These are phyloP conservation scores for Niveomyces coronatus DNA, from an alignment of 2,329 filamentous ascomycete species.

Conservation along the genomic window DNA sequence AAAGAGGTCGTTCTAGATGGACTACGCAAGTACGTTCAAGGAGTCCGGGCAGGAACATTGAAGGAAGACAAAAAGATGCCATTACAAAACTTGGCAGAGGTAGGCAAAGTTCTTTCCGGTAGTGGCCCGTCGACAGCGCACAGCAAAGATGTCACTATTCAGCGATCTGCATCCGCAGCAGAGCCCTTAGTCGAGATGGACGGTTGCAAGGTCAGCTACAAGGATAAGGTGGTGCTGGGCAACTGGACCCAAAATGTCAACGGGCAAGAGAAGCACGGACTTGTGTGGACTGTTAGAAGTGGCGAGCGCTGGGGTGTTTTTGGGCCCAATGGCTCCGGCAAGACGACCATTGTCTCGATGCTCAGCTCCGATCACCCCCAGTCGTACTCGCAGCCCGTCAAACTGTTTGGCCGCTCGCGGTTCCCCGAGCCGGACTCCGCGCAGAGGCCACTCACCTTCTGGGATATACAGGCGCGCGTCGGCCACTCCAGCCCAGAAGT, in stretches of 20 bases:
- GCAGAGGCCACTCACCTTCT: slow-evolving; percentile 69
- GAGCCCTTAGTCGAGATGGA: slow-evolving; percentile 79
- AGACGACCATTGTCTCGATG: slow-evolving; percentile 86
- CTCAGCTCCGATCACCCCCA: slow-evolving; percentile 95
- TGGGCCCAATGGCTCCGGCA: slow-evolving; percentile 88
- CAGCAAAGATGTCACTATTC: slow-evolving; percentile 3
- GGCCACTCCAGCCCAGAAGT: slow-evolving; percentile 93
- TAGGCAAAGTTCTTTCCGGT: slow-evolving; percentile 35
- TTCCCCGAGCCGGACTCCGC: slow-evolving; percentile 61
- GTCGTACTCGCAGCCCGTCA: slow-evolving; percentile 79
- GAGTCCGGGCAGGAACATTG: slow-evolving; percentile 33
- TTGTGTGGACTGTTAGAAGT: slow-evolving; percentile 73
- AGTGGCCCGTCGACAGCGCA: slow-evolving; percentile 10
- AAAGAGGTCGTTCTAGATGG: slow-evolving; percentile 51
- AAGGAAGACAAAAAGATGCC: slow-evolving; percentile 38
- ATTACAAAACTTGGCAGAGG: slow-evolving; percentile 36
- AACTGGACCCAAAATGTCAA: slow-evolving; percentile 57
- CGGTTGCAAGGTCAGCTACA: slow-evolving; percentile 73
- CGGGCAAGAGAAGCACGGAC: slow-evolving; percentile 44
- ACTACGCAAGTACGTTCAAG: slow-evolving; percentile 37
- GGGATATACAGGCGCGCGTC: slow-evolving; percentile 82
- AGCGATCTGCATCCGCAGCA: slow-evolving; percentile 28
- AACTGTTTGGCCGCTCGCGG: slow-evolving; percentile 72
- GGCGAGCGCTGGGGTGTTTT: slow-evolving; percentile 90
- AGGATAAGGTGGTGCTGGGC: slow-evolving; percentile 65